Evolutionary conservation across 176 grass and related monocot genomes (phyloP).

Genomic region (Calamus simplicifolius): DNA sequence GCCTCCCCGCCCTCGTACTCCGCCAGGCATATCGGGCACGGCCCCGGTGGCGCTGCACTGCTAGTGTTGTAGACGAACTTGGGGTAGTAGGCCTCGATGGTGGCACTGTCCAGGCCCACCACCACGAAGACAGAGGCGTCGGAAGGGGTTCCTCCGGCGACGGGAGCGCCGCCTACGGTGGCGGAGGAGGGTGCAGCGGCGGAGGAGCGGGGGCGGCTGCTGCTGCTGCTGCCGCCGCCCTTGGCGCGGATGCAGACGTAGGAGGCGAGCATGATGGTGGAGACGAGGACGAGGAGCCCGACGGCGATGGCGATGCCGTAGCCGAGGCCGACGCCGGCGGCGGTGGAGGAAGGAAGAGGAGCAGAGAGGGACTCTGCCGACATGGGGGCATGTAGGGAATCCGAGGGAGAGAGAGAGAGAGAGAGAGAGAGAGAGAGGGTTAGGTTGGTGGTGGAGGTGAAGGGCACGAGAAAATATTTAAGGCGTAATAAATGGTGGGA

Average conservation of each 20-base stretch:
- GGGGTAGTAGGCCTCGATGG: constrained; percentile 67
- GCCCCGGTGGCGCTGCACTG: constrained; percentile 3
- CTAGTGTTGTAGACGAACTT: constrained; percentile 21
- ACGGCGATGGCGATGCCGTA: constrained; percentile 69
- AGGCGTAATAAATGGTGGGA: neutral
- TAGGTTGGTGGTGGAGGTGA: neutral
- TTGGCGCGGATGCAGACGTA: constrained; percentile 60
- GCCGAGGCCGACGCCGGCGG: constrained; percentile 48
- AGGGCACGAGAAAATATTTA: neutral
- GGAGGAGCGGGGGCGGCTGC: neutral
- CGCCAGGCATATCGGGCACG: constrained; percentile 58
- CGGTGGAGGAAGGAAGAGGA: constrained; percentile 6
- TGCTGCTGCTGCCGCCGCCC: neutral
- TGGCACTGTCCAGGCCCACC: constrained; percentile 28
- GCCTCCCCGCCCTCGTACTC: constrained; percentile 37
- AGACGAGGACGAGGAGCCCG: constrained; percentile 61
- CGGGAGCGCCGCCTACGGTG: neutral
- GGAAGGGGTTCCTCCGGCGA: no score
- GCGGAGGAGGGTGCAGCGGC: neutral
- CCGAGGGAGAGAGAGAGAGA: neutral
- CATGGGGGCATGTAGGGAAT: constrained; percentile 5
- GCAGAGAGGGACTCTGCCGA: constrained; percentile 7
- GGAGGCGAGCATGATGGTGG: constrained; percentile 69
- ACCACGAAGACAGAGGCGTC: constrained; percentile 1
- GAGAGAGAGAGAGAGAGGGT: neutral